phyloP scores from a whole-genome alignment of 2,329 filamentous ascomycete genomes.

The Alternaria sp. region DNA sequence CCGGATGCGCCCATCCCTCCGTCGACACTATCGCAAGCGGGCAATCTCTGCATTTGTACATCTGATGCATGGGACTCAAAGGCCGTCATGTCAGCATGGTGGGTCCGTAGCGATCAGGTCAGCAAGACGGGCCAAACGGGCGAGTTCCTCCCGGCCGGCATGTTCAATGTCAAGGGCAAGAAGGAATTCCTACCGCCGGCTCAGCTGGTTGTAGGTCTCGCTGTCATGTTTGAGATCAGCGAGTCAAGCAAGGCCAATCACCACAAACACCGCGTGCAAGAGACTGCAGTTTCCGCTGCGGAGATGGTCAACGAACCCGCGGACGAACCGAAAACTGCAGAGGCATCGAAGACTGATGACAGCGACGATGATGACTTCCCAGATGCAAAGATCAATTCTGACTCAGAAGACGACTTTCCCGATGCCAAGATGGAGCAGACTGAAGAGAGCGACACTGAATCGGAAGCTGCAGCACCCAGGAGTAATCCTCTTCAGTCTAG shows the following conservation, averaged over 20 bases:
- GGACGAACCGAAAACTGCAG: conserved; percentile 29
- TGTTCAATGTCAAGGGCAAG: conserved; percentile 81
- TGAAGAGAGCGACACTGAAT: conserved; percentile 51
- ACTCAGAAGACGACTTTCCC: conserved; percentile 57
- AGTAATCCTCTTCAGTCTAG: conserved; percentile 54
- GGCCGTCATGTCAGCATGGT: conserved; percentile 94
- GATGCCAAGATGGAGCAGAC: conserved; percentile 52
- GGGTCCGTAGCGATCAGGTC: conserved; percentile 90
- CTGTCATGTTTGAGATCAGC: conserved; percentile 85
- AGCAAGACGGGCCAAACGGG: conserved; percentile 83
- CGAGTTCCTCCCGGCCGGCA: conserved; percentile 79
- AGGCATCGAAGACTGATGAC: conserved; percentile 34
- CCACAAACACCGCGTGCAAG: conserved; percentile 73
- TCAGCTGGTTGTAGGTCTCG: conserved; percentile 86
- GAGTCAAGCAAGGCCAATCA: conserved; percentile 86
- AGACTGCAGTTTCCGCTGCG: conserved; percentile 39
- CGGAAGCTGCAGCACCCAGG: conserved; percentile 38
- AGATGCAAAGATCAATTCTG: conserved; percentile 52
- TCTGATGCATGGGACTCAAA: conserved; percentile 97
- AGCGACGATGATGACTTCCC: conserved; percentile 57
- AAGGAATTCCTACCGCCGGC: conserved; percentile 92
- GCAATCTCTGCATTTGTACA: conserved; percentile 81
- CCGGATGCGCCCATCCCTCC: conserved; percentile 89
- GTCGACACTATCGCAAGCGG: conserved; percentile 89
- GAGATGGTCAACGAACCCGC: conserved; percentile 32